Evolutionary conservation across 2,329 filamentous ascomycete genomes (phyloP).

Genomic region (Trichoderma pleuroti): DNA sequence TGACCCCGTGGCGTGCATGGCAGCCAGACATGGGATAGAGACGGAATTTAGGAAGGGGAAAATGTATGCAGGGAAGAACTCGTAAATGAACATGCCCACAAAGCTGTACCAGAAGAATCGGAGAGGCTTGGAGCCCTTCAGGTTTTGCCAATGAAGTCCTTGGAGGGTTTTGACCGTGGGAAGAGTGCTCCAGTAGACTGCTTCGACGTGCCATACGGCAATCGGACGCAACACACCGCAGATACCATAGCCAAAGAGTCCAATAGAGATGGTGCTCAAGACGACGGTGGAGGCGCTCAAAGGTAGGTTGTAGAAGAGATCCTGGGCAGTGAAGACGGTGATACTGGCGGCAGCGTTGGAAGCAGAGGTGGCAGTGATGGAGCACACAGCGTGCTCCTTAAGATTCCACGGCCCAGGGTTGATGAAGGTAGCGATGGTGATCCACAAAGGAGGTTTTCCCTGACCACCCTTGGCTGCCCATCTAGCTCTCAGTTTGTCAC

Average conservation of each 20-base stretch:
- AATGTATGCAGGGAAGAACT: conserved; percentile 54
- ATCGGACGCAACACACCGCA: conserved; percentile 52
- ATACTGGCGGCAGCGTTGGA: conserved; percentile 45
- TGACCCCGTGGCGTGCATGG: conserved; percentile 47
- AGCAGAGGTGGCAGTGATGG: conserved; percentile 53
- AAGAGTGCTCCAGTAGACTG: conserved; percentile 54
- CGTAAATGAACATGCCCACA: conserved; percentile 46
- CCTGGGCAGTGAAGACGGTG: conserved; percentile 45
- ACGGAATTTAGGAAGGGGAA: conserved; percentile 54
- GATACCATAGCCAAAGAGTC: conserved; percentile 53
- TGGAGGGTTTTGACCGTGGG: conserved; percentile 53
- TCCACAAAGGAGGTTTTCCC: conserved; percentile 41
- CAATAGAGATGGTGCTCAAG: conserved; percentile 50
- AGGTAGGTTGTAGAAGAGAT: conserved; percentile 50
- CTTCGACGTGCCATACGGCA: conserved; percentile 53
- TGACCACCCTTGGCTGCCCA: conserved; percentile 44
- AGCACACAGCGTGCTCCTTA: conserved; percentile 54
- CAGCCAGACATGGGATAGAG: conserved; percentile 52
- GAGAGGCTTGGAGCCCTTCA: conserved; percentile 49
- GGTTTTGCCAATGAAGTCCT: conserved; percentile 50
- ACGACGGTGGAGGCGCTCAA: conserved; percentile 46
- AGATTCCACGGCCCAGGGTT: conserved; percentile 51
- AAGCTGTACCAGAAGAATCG: conserved; percentile 52
- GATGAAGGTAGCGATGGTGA: conserved; percentile 42
- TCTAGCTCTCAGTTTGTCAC: conserved; percentile 45